Evolutionary conservation across 768 basidiomycete genomes (phyloP), one percentile per base, ranked within the genome.

Genomic region (Omphalotus guepiniiformis): DNA sequence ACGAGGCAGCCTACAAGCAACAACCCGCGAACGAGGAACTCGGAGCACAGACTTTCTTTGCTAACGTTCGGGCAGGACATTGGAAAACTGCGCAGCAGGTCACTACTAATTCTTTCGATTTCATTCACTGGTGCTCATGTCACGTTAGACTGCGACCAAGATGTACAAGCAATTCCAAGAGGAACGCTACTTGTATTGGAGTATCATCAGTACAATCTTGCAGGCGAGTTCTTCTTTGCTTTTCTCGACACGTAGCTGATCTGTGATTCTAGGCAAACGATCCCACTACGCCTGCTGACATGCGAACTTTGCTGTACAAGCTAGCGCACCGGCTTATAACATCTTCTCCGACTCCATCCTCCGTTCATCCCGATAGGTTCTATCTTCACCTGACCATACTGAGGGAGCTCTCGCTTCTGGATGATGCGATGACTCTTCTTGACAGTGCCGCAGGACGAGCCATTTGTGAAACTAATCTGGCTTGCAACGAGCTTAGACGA

Each of bases 61-160:
- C 90, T 16, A 87, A 91, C 58, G 79, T 85, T 27, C 80, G 88
- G 50, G 79, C 84, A 26, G 76, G 76, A 13, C 82, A 87, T 54
- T 93, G 91, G 91, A 93, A 91, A 63, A 77, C 82, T 37, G 88
- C 87, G 19, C 91, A 93, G 62, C 83, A 85, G 72, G 88, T 87
- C 56, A 47, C 61, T 53, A n/a, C 12, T 36, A 6, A 7, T 7
- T 11, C 25, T n/a, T 6, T 38, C 15, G 9, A 11, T 28, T 34
- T 19, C 51, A 28, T 47, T 23, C 9, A 48, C 34, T 18, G 19
- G 3, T 26, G 18, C 21, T 8, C 39, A 47, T 48, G 35, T 46
- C 41, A n/a, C n/a, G n/a, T n/a, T n/a, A 92, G 89, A 73, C 90
- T 47, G 82, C 89, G 18, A 84, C 84, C 4, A 83, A 80, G 58